Evolutionary conservation across 148 eudicot genomes (phyloP).

Genomic region (Diospyros lotus): DNA sequence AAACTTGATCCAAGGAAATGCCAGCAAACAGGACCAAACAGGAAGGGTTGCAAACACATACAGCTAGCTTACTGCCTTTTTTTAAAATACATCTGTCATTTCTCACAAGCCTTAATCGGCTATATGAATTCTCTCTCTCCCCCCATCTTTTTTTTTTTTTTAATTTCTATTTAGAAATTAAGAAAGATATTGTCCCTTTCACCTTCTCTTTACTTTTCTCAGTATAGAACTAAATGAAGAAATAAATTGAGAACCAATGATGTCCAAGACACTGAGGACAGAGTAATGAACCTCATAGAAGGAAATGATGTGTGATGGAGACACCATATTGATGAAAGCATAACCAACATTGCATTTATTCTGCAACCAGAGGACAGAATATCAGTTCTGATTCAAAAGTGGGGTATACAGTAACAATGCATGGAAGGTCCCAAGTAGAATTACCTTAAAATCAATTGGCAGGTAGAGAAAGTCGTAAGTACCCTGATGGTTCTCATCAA

Average conservation of each 20-base stretch:
- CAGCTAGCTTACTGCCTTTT: not conserved
- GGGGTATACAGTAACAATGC: not conserved
- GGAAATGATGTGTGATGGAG: slow-evolving; percentile 46
- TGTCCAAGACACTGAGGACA: not conserved
- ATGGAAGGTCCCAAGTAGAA: slow-evolving; percentile 2
- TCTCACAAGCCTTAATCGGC: no score
- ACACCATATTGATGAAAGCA: slow-evolving; percentile 64
- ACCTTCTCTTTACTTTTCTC: not conserved
- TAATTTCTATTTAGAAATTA: not conserved
- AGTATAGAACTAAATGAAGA: not conserved
- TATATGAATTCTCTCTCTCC: no score
- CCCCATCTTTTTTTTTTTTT: no score
- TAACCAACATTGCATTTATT: slow-evolving; percentile 66
- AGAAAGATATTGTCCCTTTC: no score
- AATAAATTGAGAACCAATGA: not conserved
- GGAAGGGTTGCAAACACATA: not conserved
- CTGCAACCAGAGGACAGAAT: slow-evolving; percentile 20
- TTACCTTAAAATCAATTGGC: slow-evolving; percentile 64
- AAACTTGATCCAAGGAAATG: not conserved
- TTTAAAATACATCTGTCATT: not conserved
- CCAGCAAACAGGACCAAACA: not conserved
- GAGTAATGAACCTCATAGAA: slow-evolving; percentile 41
- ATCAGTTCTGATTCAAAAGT: not conserved
- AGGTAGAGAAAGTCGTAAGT: slow-evolving; percentile 56
- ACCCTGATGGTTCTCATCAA: slow-evolving; percentile 54